Evolutionary conservation across 306 rosid species (phyloP), one percentile per base, ranked within the genome.

Genomic region (Ormosia semicastrata): DNA sequence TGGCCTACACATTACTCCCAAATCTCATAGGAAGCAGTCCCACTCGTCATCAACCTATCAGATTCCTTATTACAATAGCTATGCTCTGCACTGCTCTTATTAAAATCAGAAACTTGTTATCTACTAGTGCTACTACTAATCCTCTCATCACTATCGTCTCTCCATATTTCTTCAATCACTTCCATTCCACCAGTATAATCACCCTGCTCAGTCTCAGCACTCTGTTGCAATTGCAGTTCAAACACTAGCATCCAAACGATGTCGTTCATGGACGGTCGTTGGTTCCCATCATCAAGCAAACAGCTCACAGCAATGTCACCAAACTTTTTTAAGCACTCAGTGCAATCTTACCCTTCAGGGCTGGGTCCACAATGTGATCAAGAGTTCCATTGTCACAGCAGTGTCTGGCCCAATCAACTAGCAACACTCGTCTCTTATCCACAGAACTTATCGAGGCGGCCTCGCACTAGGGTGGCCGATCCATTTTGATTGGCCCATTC

Each of bases 191-290:
- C 3, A 0, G 0, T 17, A 15, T 6, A 6, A 2, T 67, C 86
- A 1, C 82, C 57, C 56, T 71, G 73, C 24, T 24, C 24, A 24
- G 24, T 24, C 29, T 86, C 91, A 3, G 88, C 84, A n/a, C 78
- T 81, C 86, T 89, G 86, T n/a, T 93, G 92, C 5, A 88, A 47
- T 67, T 93, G 88, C 76, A 88, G 24, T 2, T 91, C 94, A 50
- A 87, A 87, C 77, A 84, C 92, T 18, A 91, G 70, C 11, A 81
- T 83, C 89, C 86, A 77, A 71, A 88, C 85, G 52, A 94, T 85
- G 41, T 94, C 95, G 56, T 88, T 90, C 98, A 92, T 92, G 0
- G 92, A 83, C 0, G 91, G 94, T 57, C 97, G 68, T 10, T 79
- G 71, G 0, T 60, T 58, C 3, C 94, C 94, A 1, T 89, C 78